Percentiles rank a stretch among this genome's conserved stretches.
phyloP scores from a whole-genome alignment of 371 early-diverging fungal genomes.

The Catenaria anguillulae region DNA sequence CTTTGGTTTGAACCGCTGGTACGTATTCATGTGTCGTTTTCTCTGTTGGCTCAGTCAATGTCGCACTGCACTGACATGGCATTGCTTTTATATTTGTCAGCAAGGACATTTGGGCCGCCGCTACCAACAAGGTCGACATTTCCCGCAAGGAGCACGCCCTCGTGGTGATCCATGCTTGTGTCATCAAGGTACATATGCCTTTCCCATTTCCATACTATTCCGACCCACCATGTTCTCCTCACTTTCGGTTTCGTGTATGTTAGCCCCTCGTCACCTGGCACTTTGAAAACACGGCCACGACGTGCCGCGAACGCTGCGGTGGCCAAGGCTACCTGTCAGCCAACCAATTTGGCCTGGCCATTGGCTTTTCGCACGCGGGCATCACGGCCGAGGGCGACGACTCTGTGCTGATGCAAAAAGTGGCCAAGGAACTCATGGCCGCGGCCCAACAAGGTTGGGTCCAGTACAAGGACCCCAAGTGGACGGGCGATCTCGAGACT shows the following conservation, averaged over 20 bases:
- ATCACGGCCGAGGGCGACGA: conserved; percentile 70
- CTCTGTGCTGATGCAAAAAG: conserved; percentile 52
- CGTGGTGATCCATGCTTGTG: conserved; percentile 38
- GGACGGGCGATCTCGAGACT: conserved; percentile 24
- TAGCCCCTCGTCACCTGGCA: conserved; percentile 30
- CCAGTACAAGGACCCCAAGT: conserved; percentile 18
- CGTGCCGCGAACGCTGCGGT: conserved; percentile 48
- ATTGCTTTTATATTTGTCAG: too few relatives aligned
- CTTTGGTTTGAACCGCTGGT: conserved; percentile 52
- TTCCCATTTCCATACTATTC: not conserved
- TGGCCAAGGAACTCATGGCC: conserved; percentile 49
- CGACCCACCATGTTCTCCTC: too few relatives aligned
- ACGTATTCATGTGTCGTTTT: too few relatives aligned
- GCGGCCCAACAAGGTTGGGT: conserved; percentile 28
- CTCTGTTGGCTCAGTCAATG: too few relatives aligned
- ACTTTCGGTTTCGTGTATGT: too few relatives aligned
- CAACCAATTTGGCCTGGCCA: conserved; percentile 6
- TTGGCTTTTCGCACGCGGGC: conserved; percentile 34
- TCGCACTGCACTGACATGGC: too few relatives aligned
- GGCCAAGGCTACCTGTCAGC: conserved; percentile 48
- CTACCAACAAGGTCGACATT: conserved; percentile 8
- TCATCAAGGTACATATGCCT: too few relatives aligned
- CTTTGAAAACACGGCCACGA: conserved; percentile 40
- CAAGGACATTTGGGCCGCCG: conserved; percentile 42
- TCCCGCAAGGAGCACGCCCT: not conserved